Percentiles rank a stretch among this genome's conserved stretches.
These are phyloP conservation scores for Populus hybrid DNA, from an alignment of 441 rosid genomes.

Conservation along the genomic window DNA sequence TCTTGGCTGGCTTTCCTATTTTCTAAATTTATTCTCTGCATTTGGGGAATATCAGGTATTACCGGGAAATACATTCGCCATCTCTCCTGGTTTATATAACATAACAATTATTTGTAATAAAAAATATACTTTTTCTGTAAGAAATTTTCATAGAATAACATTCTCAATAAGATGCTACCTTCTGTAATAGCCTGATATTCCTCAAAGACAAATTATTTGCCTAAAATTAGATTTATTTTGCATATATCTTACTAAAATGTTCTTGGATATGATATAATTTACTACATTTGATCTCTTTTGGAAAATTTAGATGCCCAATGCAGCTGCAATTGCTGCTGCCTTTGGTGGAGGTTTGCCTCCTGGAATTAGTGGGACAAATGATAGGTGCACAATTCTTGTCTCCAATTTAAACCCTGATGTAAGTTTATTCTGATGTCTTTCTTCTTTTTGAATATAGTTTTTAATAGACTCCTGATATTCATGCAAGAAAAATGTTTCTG, in stretches of 20 bases:
- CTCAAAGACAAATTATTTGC: not conserved
- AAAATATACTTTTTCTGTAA: not conserved
- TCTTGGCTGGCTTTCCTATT: not conserved
- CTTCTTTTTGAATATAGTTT: slow-evolving; percentile 6
- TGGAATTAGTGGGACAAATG: slow-evolving; percentile 93
- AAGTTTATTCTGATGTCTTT: slow-evolving; percentile 25
- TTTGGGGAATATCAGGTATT: not conserved
- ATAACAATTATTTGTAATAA: not conserved
- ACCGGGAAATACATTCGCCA: not conserved
- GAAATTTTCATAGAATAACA: not conserved
- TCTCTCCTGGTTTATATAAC: not conserved
- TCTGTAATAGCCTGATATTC: not conserved
- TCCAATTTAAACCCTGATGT: slow-evolving; percentile 92
- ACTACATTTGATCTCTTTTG: not conserved
- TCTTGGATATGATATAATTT: slow-evolving; percentile 4
- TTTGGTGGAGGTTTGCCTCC: slow-evolving; percentile 97
- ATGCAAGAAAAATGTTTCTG: slow-evolving; percentile 14
- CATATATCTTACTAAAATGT: too few species aligned
- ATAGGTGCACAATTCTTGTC: slow-evolving; percentile 84
- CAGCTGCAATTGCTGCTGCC: slow-evolving; percentile 92
- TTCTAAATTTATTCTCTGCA: not conserved
- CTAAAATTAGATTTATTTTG: not conserved
- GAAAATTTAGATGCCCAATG: slow-evolving; percentile 70
- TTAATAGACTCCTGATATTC: slow-evolving; percentile 3
- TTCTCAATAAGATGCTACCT: not conserved